Percentiles rank a stretch among this genome's conserved stretches.
Conservation (phyloP, 176 grass and related monocot genomes). For the Neostapfia colusana region DNA sequence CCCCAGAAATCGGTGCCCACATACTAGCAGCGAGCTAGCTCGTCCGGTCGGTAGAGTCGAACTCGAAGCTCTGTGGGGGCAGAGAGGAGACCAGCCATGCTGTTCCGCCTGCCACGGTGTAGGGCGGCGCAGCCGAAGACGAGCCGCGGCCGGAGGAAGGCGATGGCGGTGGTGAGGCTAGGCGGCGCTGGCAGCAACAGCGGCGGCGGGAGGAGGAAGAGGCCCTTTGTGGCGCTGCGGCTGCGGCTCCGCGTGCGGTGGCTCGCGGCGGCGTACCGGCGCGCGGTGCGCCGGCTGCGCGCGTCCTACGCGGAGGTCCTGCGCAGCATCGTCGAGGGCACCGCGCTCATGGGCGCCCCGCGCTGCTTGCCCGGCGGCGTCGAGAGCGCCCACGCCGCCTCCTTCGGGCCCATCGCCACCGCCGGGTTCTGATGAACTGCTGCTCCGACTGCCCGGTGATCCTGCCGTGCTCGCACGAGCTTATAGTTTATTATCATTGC, state of each 20-base stretch:
- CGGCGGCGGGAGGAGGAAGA: background rate
- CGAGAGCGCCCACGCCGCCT: constrained; percentile 44
- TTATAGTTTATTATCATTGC: background rate
- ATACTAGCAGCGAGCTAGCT: background rate
- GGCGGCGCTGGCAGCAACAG: background rate
- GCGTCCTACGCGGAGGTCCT: constrained; percentile 40
- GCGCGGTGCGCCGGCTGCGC: constrained; percentile 26
- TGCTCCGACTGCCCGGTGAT: background rate
- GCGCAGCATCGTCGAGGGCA: constrained; percentile 50
- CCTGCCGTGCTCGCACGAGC: background rate
- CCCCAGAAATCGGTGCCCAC: background rate
- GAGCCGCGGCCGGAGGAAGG: constrained; percentile 24
- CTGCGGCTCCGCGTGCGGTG: constrained; percentile 25
- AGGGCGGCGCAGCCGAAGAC: background rate
- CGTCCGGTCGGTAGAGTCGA: too few species aligned
- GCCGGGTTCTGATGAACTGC: constrained; percentile 32
- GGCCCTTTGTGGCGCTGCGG: constrained; percentile 47
- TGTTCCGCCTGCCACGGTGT: constrained; percentile 25
- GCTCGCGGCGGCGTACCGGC: constrained; percentile 14
- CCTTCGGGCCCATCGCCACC: constrained; percentile 49
- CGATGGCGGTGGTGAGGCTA: constrained; percentile 49
- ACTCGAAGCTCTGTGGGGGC: constrained; percentile 6
- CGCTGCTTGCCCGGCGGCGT: constrained; percentile 33
- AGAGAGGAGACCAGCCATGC: constrained; percentile 9
- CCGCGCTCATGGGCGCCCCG: constrained; percentile 40